Base-by-base conservation (phyloP, 108 stramenopile species). In the Cylindrotheca fusiformis region DNA sequence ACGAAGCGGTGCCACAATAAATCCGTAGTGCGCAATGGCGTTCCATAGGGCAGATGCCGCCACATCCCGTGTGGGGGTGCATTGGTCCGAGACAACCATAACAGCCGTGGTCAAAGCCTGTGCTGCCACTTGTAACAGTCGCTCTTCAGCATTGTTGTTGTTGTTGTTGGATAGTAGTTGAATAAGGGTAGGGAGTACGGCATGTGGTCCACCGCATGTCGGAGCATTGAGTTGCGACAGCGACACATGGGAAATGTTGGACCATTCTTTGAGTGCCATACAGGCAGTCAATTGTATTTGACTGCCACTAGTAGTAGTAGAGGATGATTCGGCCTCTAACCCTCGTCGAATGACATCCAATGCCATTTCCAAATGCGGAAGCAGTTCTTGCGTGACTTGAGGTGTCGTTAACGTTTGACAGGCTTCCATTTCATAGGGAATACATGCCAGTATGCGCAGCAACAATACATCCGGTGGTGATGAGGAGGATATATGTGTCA, bases 101-200 rank as follows among this genome's bases (percentile, higher is more conserved):
- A 81, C 33, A 29, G 63, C 64, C 24, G 69, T 74, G 32, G 54
- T 76, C 29, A 84, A 28, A 14, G 77, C 79, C 10, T 47, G 55
- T 30, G 75, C 25, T 19, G 77, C 72, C 31, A 58, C 47, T 29
- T 66, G 61, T 3, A 81, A 55, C 0, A 55, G 49, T 5, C 65
- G 19, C 46, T 70, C 57, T 60, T 55, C 46, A 6, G 18, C 8
- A 14, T 60, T 21, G 2, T 60, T 19, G 59, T 17, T 44, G n/a
- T 49, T 65, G 71, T 41, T 53, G 30, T 33, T 21, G 22, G 80
- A 84, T 41, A 83, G 48, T 3, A 84, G 36, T 44, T 60, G 65
- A 1, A 84, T 60, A 49, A 84, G 31, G 19, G 65, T 47, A 10
- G 77, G 64, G 27, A 84, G 60, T 27, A 78, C 24, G n/a, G 55